phyloP scores from a whole-genome alignment of 1,284 basidiomycete genomes.

The Ceratobasidium sp. region DNA sequence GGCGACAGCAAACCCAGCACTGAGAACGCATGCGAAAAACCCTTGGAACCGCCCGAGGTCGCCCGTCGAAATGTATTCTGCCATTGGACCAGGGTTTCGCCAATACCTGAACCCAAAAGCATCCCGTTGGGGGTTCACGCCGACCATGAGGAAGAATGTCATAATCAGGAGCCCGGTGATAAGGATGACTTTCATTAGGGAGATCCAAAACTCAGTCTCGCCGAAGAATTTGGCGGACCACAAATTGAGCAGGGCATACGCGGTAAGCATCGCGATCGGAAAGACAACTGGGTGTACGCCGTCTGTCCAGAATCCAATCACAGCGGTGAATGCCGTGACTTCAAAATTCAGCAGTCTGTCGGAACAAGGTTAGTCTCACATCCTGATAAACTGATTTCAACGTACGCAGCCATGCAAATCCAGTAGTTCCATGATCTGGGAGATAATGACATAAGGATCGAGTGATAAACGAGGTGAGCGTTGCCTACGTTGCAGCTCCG shows the following conservation, averaged over 20 bases:
- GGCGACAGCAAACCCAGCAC: constrained; percentile 43
- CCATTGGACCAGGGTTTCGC: constrained; percentile 46
- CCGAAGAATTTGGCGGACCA: constrained; percentile 47
- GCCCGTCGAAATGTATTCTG: constrained; percentile 42
- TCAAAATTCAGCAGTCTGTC: constrained; percentile 42
- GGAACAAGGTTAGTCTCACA: constrained; percentile 23
- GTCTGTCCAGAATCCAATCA: constrained; percentile 42
- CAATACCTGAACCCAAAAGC: constrained; percentile 47
- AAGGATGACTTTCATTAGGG: constrained; percentile 45
- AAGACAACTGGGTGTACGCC: constrained; percentile 35
- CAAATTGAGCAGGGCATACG: constrained; percentile 45
- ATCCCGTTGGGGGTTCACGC: constrained; percentile 44
- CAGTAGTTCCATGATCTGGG: constrained; percentile 43
- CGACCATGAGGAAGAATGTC: constrained; percentile 47
- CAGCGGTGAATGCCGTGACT: constrained; percentile 44
- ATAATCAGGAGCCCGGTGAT: constrained; percentile 46
- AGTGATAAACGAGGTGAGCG: constrained; percentile 3
- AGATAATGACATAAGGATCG: constrained; percentile 15
- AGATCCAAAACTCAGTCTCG: constrained; percentile 46
- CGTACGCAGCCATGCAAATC: constrained; percentile 42
- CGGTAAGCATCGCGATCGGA: constrained; percentile 35
- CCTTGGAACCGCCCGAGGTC: constrained; percentile 36
- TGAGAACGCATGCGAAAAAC: constrained; percentile 39
- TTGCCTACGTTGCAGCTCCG: constrained; percentile 42
- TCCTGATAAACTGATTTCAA: neutral